Evolutionary conservation across 352 stramenopile species (phyloP), one percentile per base, ranked within the genome.

Genomic region (Globisporangium okanoganense): DNA sequence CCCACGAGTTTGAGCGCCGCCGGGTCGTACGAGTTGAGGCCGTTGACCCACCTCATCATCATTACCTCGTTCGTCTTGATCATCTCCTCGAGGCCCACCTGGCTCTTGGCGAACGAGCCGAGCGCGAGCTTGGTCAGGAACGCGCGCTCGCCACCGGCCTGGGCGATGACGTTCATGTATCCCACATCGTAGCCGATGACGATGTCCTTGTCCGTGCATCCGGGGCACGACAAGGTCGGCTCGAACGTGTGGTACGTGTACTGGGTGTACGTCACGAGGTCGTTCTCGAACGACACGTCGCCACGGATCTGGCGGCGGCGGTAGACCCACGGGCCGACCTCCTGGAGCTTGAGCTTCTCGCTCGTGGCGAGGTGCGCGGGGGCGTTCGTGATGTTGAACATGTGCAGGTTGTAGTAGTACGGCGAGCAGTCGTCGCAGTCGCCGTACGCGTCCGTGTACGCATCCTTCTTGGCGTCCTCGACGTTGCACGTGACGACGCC

Each of bases 341-440:
- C 69, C 22, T 43, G 18, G 10, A 76, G 44, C 44, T 73, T 40
- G 16, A 76, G 62, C 57, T 70, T 73, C 24, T 41, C 69, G 22
- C 67, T 71, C 5, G 58, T 57, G 14, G 24, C 51, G 35, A 76
- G 58, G 51, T 85, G 79, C 6, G 59, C 73, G 68, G 75, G 67
- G 5, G 63, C 71, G 45, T 66, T 61, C 10, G 58, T 69, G 29
- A 65, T 59, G 60, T 80, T 80, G 48, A 70, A 85, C 45, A 71
- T 40, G 7, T 63, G 71, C 7, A 80, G 47, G 58, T 82, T 65
- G 59, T 74, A 82, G 67, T 84, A 84, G 72, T 79, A 82, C 35
- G 74, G 76, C 50, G 66, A 71, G 60, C 76, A 84, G 67, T 80
- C 76, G 6, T 84, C 62, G 57, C 76, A 86, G 66, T 86, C 74